A percentile compares a stretch with the other conserved stretches of the same genome.
Conservation (phyloP, 2,329 filamentous ascomycete genomes). For the Xylaria sp. region DNA sequence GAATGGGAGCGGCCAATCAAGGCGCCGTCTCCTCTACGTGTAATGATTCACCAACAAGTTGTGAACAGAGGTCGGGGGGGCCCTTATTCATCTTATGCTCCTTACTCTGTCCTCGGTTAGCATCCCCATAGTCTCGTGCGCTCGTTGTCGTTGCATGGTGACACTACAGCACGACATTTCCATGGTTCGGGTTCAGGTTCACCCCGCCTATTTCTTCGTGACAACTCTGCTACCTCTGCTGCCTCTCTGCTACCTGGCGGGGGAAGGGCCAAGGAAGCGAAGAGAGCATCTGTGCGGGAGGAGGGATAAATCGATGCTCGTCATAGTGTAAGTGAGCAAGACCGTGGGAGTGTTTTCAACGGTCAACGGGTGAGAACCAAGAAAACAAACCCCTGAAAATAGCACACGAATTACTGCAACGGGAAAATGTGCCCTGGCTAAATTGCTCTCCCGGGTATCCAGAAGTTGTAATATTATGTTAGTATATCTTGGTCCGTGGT, state of each 20-base stretch:
- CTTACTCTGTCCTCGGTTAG: constrained; percentile 25
- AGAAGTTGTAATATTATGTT: too few species aligned
- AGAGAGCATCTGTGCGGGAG: background rate
- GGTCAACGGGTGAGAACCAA: constrained; percentile 12
- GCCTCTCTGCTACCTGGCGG: background rate
- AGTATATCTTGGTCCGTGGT: constrained; percentile 6
- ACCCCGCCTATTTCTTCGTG: constrained; percentile 18
- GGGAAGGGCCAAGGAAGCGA: background rate
- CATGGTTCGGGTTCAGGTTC: too few species aligned
- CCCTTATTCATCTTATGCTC: constrained; percentile 21
- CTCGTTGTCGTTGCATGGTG: constrained; percentile 31
- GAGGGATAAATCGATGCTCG: constrained; percentile 4
- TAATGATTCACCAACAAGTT: constrained; percentile 27
- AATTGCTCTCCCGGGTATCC: background rate
- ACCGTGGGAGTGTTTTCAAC: constrained; percentile 18
- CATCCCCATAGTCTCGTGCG: constrained; percentile 25
- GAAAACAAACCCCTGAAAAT: constrained; percentile 17
- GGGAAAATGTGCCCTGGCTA: constrained; percentile 33
- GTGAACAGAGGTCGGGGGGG: constrained; percentile 19
- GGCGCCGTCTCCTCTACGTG: background rate
- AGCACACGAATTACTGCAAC: constrained; percentile 26
- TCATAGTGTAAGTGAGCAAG: background rate
- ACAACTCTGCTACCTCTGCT: background rate
- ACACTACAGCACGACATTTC: constrained; percentile 18
- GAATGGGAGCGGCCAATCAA: constrained; percentile 33